Base-by-base conservation (phyloP, 2,329 filamentous ascomycete species). In the Hypoxylon sp. region DNA sequence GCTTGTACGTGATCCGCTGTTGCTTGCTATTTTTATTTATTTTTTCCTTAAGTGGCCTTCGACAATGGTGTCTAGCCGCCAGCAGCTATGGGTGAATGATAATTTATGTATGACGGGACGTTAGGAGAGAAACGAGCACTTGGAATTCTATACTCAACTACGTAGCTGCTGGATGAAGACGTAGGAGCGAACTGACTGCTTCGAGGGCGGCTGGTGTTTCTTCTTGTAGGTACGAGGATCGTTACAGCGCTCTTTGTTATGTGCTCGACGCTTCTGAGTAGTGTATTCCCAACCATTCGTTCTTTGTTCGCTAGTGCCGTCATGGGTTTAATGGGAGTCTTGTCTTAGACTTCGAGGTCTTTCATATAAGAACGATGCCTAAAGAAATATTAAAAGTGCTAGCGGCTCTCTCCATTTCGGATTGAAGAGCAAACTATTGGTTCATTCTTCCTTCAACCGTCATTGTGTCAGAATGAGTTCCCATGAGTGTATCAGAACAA, bases 211-310 rank as follows among this genome's bases (percentile, higher is more conserved):
- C 50, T 60, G 49, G 14, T 25, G 70, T 53, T 68, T 72, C 67
- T 77, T 77, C 76, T 77, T 77, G 75, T 77, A 77, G 20, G 44
- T 73, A 69, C 69, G 65, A 68, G 68, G 62, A 53, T 68, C n/a
- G 61, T 61, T 68, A 58, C 44, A 17, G 54, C 17, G 50, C 64
- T 74, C 75, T 77, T 77, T 77, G 75, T 76, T 64, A 40, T 4
- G 31, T 46, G 60, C 61, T 64, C 56, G 69, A 66, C 51, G 71
- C 37, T 69, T 70, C 70, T 76, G 68, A 69, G 49, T 51, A 71
- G 71, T 68, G 65, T 64, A 56, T 66, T 57, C 61, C 62, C 66
- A 56, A 49, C 62, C 63, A 64, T 49, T 68, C 55, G 64, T 61
- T 71, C 72, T 70, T 73, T 76, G 68, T 71, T 64, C 50, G 11